Evolutionary conservation across 306 rosid species (phyloP), one percentile per base, ranked within the genome.

Genomic region (Albizia julibrissin): DNA sequence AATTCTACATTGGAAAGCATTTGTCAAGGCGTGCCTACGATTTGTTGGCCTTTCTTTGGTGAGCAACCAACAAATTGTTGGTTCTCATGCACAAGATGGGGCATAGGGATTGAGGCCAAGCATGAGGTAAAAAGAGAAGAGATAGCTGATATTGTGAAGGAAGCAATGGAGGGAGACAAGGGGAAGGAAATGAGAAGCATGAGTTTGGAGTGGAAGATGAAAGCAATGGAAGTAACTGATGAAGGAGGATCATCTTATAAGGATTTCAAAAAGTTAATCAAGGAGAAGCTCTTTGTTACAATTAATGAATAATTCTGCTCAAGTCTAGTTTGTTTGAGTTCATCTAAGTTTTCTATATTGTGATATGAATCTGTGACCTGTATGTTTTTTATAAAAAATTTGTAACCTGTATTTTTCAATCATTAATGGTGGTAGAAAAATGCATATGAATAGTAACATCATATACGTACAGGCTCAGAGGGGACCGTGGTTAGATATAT

Each of bases 1-100:
- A 89, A 89, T 75, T 86, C 92, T 26, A 80, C 42, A 0, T 1
- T 78, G 21, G 92, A 89, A 80, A 72, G 75, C 58, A 13, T 87
- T 16, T 69, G 79, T 59, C 42, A 50, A 3, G 87, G 90, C 31
- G 86, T 86, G 73, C 90, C 88, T 40, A 21, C 86, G 10, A 87
- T 89, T 59, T 87, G 85, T 40, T 89, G 90, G 92, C 92, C 92
- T 46, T 89, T 86, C 52, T 89, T 80, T 26, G 84, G 81, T 9
- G 86, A 89, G 26, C 90, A 89, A 3, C 88, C 80, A 24, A 72
- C 87, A 0, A 88, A 85, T 52, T 84, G 90, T 43, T 50, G 87
- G 15, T 89, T 74, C 40, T 81, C 85, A 10, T 78, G 87, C 77
- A 65, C 52, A 1, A 19, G 10, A 34, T 89, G 89, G 90, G 86